These are phyloP conservation scores for Mangifera indica DNA, from an alignment of 345 rosid species.

Conservation along the genomic window DNA sequence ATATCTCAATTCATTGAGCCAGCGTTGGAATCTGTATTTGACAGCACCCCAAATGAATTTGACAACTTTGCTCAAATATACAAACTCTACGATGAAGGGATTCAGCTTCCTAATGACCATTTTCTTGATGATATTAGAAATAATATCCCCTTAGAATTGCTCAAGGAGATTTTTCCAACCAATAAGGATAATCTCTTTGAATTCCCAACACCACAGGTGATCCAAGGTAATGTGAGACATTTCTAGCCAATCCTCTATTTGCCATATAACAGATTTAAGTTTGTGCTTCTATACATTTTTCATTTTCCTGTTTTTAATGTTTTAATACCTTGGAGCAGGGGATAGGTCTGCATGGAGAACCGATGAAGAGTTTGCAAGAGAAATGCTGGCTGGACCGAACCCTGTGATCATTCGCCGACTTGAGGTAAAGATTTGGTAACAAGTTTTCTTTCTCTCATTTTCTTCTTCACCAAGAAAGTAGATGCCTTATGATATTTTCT, in stretches of 20 bases:
- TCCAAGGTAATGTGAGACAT: constrained; percentile 42
- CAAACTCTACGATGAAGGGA: constrained; percentile 54
- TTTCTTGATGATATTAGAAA: constrained; percentile 34
- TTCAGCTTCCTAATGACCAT: constrained; percentile 44
- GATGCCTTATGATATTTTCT: background rate
- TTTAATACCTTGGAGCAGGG: constrained; percentile 35
- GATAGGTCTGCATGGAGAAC: constrained; percentile 67
- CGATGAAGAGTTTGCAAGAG: constrained; percentile 76
- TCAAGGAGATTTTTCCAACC: constrained; percentile 54
- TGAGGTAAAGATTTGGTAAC: constrained; percentile 31
- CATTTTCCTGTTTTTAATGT: background rate
- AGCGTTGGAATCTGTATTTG: constrained; percentile 43
- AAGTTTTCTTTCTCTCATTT: background rate
- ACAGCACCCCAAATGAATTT: constrained; percentile 52
- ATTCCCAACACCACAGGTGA: constrained; percentile 70
- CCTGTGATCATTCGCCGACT: constrained; percentile 60
- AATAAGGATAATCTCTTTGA: constrained; percentile 47
- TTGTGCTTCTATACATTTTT: background rate
- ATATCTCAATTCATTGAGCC: constrained; percentile 53
- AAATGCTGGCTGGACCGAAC: constrained; percentile 80
- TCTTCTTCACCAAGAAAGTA: background rate
- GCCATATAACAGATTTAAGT: background rate
- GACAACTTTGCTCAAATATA: constrained; percentile 53
- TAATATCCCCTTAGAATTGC: constrained; percentile 48
- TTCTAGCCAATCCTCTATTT: no score